These are phyloP conservation scores for Clausena lansium DNA, from an alignment of 345 rosid species.

Conservation along the genomic window DNA sequence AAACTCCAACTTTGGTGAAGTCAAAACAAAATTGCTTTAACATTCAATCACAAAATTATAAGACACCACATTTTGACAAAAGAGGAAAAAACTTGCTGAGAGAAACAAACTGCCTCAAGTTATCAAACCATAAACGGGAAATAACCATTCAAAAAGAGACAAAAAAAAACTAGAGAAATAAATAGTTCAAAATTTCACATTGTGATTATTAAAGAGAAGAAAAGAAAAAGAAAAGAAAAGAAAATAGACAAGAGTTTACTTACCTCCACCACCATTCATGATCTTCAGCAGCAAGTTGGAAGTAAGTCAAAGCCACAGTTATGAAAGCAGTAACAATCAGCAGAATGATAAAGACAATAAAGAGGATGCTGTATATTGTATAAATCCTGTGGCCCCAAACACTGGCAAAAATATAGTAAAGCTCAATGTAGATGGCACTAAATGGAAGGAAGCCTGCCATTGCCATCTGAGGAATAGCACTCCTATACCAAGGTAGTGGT, in stretches of 20 bases:
- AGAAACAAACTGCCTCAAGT: not conserved
- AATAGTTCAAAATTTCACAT: not conserved
- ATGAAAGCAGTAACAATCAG: conserved; percentile 87
- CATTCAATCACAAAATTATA: not conserved
- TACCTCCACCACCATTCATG: conserved; percentile 98
- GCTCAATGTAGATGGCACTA: conserved; percentile 86
- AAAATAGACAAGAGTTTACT: conserved; percentile 4
- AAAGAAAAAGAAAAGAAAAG: not conserved
- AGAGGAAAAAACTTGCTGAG: not conserved
- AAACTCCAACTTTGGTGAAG: not conserved
- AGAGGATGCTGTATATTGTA: conserved; percentile 82
- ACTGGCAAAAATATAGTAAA: conserved; percentile 82
- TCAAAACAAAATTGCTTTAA: not conserved
- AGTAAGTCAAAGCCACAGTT: conserved; percentile 87
- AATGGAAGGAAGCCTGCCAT: conserved; percentile 86
- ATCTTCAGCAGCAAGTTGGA: conserved; percentile 95
- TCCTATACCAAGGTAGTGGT: conserved; percentile 77
- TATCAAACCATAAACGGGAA: not conserved
- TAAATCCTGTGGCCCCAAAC: conserved; percentile 91
- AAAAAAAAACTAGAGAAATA: not conserved
- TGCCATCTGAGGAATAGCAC: conserved; percentile 86
- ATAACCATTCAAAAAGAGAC: not conserved
- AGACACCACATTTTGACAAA: not conserved
- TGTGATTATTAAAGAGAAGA: not conserved
- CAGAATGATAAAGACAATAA: conserved; percentile 77